phyloP scores from a whole-genome alignment of 768 basidiomycete genomes.

The Saitozyma podzolica region DNA sequence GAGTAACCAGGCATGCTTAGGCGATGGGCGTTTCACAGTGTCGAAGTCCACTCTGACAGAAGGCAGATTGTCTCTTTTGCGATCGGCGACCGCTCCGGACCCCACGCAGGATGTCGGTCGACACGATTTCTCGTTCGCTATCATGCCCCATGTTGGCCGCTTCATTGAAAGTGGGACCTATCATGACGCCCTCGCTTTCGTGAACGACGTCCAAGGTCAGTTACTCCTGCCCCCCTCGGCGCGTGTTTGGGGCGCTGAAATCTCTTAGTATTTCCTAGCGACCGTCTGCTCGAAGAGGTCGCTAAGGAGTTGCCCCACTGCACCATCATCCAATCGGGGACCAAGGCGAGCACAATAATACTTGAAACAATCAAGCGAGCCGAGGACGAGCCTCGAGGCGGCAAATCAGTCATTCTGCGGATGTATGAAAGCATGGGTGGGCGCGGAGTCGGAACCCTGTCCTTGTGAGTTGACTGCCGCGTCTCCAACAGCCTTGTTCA shows the following conservation, averaged over 20 bases:
- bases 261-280: constrained; percentile 1
- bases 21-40: background rate
- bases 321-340: background rate
- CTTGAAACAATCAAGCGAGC: constrained; percentile 92
- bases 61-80: constrained; percentile 69
- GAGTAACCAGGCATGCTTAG: background rate
- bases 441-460: constrained; percentile 66
- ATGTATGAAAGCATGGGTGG: constrained; percentile 91
- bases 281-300: too few species aligned
- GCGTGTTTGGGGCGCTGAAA: background rate
- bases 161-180: too few species aligned
- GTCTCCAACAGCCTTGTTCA: background rate
- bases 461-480: constrained; percentile 53
- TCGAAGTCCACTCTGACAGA: background rate
- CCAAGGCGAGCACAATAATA: constrained; percentile 64
- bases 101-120: constrained; percentile 18
- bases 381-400: constrained; percentile 62
- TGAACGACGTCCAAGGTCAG: too few species aligned
- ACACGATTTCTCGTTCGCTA: constrained; percentile 81
- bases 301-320: background rate
- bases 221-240: too few species aligned
- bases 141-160: constrained; percentile 68
- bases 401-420: constrained; percentile 69
- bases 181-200: too few species aligned
- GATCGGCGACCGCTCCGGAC: constrained; percentile 69